Conservation (phyloP, 192 early-diverging fungal species). For the Podila clonocystis region DNA sequence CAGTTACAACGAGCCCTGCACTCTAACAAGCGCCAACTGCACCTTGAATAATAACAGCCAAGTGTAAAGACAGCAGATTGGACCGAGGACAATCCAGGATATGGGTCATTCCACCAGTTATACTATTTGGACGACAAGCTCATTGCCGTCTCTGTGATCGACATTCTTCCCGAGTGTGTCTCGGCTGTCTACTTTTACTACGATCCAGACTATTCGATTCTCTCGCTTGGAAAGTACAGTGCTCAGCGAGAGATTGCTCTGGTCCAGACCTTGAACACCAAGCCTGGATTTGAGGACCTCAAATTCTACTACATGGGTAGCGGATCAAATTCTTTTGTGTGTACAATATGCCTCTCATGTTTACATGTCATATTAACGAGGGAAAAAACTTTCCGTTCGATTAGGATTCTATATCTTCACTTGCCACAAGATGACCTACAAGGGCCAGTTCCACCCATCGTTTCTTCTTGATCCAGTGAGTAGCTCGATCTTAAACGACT, state of each 20-base stretch:
- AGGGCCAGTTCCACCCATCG: slow-evolving; percentile 87
- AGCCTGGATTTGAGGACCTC: slow-evolving; percentile 56
- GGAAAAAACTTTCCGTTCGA: not conserved
- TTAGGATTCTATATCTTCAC: slow-evolving; percentile 91
- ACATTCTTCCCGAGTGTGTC: slow-evolving; percentile 88
- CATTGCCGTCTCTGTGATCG: slow-evolving; percentile 92
- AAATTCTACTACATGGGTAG: slow-evolving; percentile 94
- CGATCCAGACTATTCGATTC: slow-evolving; percentile 81
- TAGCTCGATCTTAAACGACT: not conserved
- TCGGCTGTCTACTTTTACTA: slow-evolving; percentile 97
- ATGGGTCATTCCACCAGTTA: slow-evolving; percentile 91
- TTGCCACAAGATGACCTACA: slow-evolving; percentile 96
- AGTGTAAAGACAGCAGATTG: slow-evolving; percentile 2
- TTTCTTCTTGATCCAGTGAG: slow-evolving; percentile 79
- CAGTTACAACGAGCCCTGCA: not conserved
- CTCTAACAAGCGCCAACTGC: not conserved
- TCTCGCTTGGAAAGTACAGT: slow-evolving; percentile 88
- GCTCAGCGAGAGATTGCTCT: slow-evolving; percentile 87
- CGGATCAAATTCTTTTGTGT: not conserved
- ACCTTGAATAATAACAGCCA: slow-evolving; percentile 4
- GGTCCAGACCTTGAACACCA: slow-evolving; percentile 54
- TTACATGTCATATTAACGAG: too few relatives aligned
- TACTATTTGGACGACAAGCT: slow-evolving; percentile 87
- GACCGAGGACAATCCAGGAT: slow-evolving; percentile 53
- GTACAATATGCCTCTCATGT: too few relatives aligned